Base-by-base conservation (phyloP, 352 stramenopile species). In the Blastocystis hominis region DNA sequence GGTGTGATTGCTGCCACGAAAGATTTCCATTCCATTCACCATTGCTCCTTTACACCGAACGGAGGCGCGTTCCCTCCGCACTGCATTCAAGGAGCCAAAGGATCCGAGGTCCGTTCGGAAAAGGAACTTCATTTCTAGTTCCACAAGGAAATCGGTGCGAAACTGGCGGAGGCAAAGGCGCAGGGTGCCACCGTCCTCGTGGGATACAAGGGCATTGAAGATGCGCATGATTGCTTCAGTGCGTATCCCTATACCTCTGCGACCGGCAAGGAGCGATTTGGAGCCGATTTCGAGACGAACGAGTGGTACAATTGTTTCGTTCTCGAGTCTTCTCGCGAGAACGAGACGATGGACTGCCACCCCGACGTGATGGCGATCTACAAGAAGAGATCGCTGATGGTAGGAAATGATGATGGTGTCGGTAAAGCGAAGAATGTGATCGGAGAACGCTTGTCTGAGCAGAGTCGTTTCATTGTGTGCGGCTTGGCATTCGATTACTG, bases 401-500 rank as follows among this genome's bases (percentile, higher is more conserved):
- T 70, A n/a, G 62, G 36, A 40, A 7, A 24, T 80, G 20, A 9
- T 24, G 3, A 36, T 42, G 46, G 24, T 50, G 13, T 64, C 0
- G 63, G 7, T 34, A 30, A n/a, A 10, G 34, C 44, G 70, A 34
- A 62, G 47, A 24, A 64, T 10, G 24, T 64, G n/a, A 62, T 34
- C n/a, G 70, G 63, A 30, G 20, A 44, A 7, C n/a, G 70, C 17
- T 6, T 36, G 9, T 44, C 1, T 6, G 46, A 46, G 9, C 13
- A 69, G 3, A 61, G 59, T 56, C 79, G 84, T 34, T 46, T 89
- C 13, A 88, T 89, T 30, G 46, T 89, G 10, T 86, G 68, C 30
- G 84, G 84, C 20, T 44, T 89, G 15, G 84, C 84, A 10, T 77
- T 89, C 72, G 84, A 89, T n/a, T 89, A 79, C 40, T 89, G 84